Conservation (phyloP, 306 rosid species). For the Vachellia pachyceras region DNA sequence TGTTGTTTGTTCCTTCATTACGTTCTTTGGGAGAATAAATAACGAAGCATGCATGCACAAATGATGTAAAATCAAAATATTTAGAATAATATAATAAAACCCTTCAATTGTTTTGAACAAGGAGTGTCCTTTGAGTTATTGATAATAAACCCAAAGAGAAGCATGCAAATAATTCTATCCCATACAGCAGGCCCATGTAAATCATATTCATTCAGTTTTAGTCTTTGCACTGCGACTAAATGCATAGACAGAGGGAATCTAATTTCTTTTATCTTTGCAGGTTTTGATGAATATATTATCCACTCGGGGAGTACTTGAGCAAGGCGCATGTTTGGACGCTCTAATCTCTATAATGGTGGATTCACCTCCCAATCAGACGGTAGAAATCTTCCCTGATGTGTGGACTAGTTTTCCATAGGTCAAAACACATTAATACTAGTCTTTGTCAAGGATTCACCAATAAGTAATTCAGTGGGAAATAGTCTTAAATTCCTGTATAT, state of each 20-base stretch:
- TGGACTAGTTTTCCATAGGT: not conserved
- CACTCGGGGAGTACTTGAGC: slow-evolving; percentile 77
- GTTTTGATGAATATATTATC: slow-evolving; percentile 85
- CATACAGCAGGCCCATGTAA: slow-evolving; percentile 7
- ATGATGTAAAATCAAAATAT: not conserved
- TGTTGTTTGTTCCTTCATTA: not conserved
- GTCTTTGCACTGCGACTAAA: slow-evolving; percentile 9
- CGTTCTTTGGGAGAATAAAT: not conserved
- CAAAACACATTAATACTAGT: not conserved
- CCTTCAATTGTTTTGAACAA: not conserved
- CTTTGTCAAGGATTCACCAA: slow-evolving; percentile 1
- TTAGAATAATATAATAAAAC: not conserved
- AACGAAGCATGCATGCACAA: not conserved
- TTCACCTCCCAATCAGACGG: slow-evolving; percentile 89
- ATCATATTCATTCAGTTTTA: slow-evolving; percentile 14
- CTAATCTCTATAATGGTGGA: slow-evolving; percentile 88
- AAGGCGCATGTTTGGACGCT: slow-evolving; percentile 93
- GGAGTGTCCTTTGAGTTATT: not conserved
- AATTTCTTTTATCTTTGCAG: slow-evolving; percentile 50
- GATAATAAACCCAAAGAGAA: slow-evolving; percentile 10
- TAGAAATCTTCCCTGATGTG: slow-evolving; percentile 36
- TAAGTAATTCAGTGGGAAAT: not conserved
- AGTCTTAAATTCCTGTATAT: not conserved
- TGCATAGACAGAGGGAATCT: not conserved
- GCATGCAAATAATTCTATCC: slow-evolving; percentile 17